Base-by-base conservation (phyloP, 495 filamentous ascomycete genomes). In the Tuber borchii region DNA sequence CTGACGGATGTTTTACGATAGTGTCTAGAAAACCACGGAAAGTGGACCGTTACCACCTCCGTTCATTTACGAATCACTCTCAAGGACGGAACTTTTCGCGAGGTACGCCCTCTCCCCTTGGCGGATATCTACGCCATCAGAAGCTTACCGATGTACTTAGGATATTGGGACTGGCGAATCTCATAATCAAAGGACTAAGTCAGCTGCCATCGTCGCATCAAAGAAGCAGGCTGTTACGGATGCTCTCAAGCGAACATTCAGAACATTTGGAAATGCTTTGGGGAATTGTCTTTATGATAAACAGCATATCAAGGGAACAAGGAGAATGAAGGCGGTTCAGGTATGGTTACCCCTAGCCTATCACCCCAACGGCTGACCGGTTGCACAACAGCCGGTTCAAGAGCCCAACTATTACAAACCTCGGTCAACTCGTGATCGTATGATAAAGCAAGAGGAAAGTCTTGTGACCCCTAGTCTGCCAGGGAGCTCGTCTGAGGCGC, bases 271-370 rank as follows among this genome's bases (percentile, higher is more conserved):
- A 68, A 99, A 99, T 81, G 90, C 97, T 20, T 87, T 99, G 75
- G 95, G 95, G 26, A 98, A 98, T 83, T 99, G 95, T 85, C 89
- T 99, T 73, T 97, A 98, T 86, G 95, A 99, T 83, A 97, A 97
- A 82, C 89, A 95, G 31, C 56, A 69, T 99, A 97, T 83, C 85
- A 98, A 75, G 84, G 88, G 48, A 93, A 93, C 83, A 91, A 97
- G 17, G 91, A 96, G 92, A 85, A 84, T 98, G 71, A 97, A 93
- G 72, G 69, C 46, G 12, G 71, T 76, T 37, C 71, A 71, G 19
- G 80, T 82, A 78, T 39, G 75, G 71, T 39, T 31, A 65, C 26
- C 14, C 16, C 34, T 37, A 34, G 26, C 19, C 43, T 31, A 19
- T 16, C 34, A 0, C 16, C 44, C 31, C 43, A 22, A 44, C 44